phyloP scores from a whole-genome alignment of 2,329 filamentous ascomycete species.

The Phialophora chinensis region DNA sequence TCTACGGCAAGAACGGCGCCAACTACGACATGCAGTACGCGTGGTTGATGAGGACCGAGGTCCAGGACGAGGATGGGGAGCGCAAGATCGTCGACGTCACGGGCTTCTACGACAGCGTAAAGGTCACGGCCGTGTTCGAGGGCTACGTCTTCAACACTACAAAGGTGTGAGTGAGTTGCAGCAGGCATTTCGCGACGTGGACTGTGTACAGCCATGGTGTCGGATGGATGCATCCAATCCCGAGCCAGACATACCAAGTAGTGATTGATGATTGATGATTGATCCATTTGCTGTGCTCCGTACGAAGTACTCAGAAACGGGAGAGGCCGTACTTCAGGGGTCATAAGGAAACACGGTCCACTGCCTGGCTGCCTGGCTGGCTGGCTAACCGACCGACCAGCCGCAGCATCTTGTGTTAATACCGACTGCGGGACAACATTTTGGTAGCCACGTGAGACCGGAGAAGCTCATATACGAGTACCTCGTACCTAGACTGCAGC shows the following conservation, averaged over 20 bases:
- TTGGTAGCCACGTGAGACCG: too few relatives aligned
- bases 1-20: constrained; percentile 28
- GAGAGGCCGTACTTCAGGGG: too few relatives aligned
- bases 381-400: background rate
- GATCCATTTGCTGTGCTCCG: too few relatives aligned
- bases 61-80: constrained; percentile 5
- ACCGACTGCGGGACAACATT: background rate
- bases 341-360: background rate
- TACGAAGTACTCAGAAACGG: too few relatives aligned
- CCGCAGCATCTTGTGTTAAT: background rate
- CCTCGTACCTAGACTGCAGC: background rate
- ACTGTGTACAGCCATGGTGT: background rate
- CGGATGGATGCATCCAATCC: background rate
- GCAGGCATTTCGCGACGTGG: too few relatives aligned
- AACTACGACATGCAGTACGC: constrained; percentile 33
- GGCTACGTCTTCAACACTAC: constrained; percentile 25
- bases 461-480: background rate
- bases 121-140: constrained; percentile 28
- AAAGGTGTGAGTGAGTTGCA: background rate
- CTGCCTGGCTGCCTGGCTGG: background rate
- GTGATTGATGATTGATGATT: too few relatives aligned
- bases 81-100: constrained; percentile 30
- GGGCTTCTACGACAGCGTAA: constrained; percentile 29
- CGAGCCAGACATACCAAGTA: too few relatives aligned
- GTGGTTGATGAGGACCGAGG: constrained; percentile 29